Evolutionary conservation across 148 eudicot species (phyloP).

Genomic region (Amaranthus palmeri): DNA sequence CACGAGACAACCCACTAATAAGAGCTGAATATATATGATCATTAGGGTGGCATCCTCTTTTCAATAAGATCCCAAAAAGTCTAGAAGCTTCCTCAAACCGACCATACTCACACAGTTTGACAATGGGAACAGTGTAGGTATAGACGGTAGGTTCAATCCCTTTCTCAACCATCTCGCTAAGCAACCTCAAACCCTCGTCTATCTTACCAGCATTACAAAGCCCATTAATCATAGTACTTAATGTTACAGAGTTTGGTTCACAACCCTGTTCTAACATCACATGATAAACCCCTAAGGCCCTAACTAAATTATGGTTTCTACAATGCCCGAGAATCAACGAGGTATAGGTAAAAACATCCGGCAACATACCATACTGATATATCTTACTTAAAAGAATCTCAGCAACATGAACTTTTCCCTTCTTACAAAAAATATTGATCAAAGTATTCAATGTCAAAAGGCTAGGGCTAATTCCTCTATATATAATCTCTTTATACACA

Average conservation of each 20-base stretch:
- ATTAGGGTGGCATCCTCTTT: constrained; percentile 54
- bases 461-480: constrained; percentile 47
- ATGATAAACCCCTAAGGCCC: constrained; percentile 46
- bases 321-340: constrained; percentile 76
- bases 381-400: constrained; percentile 39
- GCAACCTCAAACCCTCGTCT: constrained; percentile 54
- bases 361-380: constrained; percentile 40
- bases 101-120: constrained; percentile 45
- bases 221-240: constrained; percentile 59
- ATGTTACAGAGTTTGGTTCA: constrained; percentile 51
- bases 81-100: constrained; percentile 46
- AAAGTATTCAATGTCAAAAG: constrained; percentile 64
- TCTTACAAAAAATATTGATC: constrained; percentile 65
- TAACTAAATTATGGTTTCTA: constrained; percentile 41
- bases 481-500: constrained; percentile 44
- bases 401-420: constrained; percentile 52
- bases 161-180: constrained; percentile 55
- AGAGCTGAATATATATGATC: constrained; percentile 70
- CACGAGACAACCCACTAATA: constrained; percentile 58
- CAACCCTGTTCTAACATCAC: constrained; percentile 58
- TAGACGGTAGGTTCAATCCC: constrained; percentile 57
- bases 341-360: constrained; percentile 59
- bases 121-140: constrained; percentile 59
- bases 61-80: constrained; percentile 48
- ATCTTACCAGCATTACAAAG: constrained; percentile 52